A percentile compares a stretch with the other conserved stretches of the same genome.
Evolutionary conservation across 176 grass and related monocot genomes (phyloP).

Genomic region (Bothriochloa decipiens): DNA sequence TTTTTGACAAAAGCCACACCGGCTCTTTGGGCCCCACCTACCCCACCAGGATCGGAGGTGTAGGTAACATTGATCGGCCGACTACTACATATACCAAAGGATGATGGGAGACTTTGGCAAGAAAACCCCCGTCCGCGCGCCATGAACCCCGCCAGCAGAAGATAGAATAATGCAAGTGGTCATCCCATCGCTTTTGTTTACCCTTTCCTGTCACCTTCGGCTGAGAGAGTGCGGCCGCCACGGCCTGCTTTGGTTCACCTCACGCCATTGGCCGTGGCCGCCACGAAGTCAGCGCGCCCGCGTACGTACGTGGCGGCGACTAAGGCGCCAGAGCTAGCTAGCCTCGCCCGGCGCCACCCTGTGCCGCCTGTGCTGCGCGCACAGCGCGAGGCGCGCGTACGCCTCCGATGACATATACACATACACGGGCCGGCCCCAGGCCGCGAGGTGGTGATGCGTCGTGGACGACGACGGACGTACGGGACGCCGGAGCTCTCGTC

Average conservation of each 20-base stretch:
- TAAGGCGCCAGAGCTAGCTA: neutral
- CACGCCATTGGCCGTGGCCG: slow-evolving; percentile 9
- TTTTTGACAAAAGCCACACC: slow-evolving; percentile 11
- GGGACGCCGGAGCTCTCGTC: no score
- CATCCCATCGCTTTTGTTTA: neutral
- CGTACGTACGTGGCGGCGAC: slow-evolving; percentile 31
- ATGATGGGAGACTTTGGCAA: slow-evolving; percentile 13
- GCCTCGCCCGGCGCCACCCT: neutral
- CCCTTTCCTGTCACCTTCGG: slow-evolving; percentile 33
- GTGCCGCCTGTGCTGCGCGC: neutral
- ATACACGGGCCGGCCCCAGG: no score
- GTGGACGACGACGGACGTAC: no score
- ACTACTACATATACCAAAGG: slow-evolving; percentile 2
- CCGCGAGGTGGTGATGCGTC: no score
- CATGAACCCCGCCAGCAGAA: neutral
- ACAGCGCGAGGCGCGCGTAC: neutral
- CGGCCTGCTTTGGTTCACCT: neutral
- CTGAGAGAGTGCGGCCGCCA: slow-evolving; percentile 8
- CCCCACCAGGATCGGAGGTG: neutral
- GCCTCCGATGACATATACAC: neutral
- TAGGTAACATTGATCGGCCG: slow-evolving; percentile 2
- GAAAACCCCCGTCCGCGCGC: slow-evolving; percentile 22
- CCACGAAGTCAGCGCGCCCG: slow-evolving; percentile 49
- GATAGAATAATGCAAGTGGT: neutral
- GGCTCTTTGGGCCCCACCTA: neutral